phyloP scores from a whole-genome alignment of 257 asterid species.

The Solanum appendiculatum region DNA sequence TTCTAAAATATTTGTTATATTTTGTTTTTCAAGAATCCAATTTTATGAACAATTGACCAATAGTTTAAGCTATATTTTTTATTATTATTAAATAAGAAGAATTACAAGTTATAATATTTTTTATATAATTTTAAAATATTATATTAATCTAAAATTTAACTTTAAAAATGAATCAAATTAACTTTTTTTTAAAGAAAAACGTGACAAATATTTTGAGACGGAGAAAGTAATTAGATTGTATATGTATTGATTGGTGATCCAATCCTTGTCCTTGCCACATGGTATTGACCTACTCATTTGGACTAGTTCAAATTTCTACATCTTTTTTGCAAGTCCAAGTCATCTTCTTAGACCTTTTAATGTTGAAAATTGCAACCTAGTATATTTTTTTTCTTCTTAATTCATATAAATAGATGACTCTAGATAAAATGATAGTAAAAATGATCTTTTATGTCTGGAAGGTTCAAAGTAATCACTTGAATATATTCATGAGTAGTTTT shows the following conservation, averaged over 20 bases:
- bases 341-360: background rate
- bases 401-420: background rate
- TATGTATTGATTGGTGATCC: background rate
- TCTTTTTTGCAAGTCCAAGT: background rate
- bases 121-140: background rate
- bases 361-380: background rate
- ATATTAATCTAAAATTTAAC: background rate
- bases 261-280: background rate
- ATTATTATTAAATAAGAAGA: background rate
- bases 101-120: background rate
- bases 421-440: background rate
- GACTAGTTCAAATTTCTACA: background rate
- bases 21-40: background rate
- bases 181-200: background rate
- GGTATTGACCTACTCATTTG: background rate
- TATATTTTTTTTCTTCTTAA: background rate
- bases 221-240: background rate
- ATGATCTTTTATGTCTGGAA: background rate
- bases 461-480: background rate
- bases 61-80: background rate
- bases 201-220: background rate
- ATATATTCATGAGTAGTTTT: background rate
- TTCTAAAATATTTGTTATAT: background rate
- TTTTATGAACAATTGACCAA: background rate
- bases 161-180: background rate